A percentile compares a stretch with the other conserved stretches of the same genome.
Conservation (phyloP, 495 filamentous ascomycete genomes). For the Corynascus novoguineensis region DNA sequence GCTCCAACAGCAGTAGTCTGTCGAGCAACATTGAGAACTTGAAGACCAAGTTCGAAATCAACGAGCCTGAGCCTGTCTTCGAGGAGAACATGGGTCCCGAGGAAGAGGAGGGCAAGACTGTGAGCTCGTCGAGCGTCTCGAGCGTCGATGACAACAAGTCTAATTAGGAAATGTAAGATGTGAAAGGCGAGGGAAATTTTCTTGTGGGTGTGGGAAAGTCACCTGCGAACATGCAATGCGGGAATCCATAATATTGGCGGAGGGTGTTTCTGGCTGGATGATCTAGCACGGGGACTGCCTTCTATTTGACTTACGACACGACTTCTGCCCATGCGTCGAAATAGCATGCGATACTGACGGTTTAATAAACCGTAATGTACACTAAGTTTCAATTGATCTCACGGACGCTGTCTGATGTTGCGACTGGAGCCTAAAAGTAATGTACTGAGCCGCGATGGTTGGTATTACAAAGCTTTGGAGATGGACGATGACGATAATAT, state of each 20-base stretch:
- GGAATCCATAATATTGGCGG: conserved; percentile 31
- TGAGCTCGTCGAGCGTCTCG: conserved; percentile 43
- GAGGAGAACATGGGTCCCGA: conserved; percentile 65
- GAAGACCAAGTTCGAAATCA: conserved; percentile 84
- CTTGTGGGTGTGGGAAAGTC: conserved; percentile 20
- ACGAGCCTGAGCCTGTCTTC: conserved; percentile 80
- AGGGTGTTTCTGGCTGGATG: conserved; percentile 17
- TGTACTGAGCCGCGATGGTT: background rate
- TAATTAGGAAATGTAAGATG: conserved; percentile 26
- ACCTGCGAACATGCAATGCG: conserved; percentile 17
- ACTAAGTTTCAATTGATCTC: conserved; percentile 14
- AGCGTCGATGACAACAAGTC: conserved; percentile 37
- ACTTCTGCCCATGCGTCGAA: conserved; percentile 14
- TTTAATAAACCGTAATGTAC: conserved; percentile 20
- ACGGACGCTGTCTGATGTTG: background rate
- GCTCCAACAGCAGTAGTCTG: conserved; percentile 79
- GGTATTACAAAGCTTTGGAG: too few species aligned
- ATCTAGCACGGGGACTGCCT: conserved; percentile 17
- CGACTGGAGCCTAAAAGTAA: background rate
- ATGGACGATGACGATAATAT: too few species aligned
- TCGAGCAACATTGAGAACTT: conserved; percentile 57
- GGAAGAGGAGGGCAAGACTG: conserved; percentile 48
- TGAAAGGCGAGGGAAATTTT: background rate
- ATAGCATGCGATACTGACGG: conserved; percentile 18
- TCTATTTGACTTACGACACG: conserved; percentile 28